These are phyloP conservation scores for Macrotyloma uniflorum DNA, from an alignment of 306 rosid species.

Conservation along the genomic window DNA sequence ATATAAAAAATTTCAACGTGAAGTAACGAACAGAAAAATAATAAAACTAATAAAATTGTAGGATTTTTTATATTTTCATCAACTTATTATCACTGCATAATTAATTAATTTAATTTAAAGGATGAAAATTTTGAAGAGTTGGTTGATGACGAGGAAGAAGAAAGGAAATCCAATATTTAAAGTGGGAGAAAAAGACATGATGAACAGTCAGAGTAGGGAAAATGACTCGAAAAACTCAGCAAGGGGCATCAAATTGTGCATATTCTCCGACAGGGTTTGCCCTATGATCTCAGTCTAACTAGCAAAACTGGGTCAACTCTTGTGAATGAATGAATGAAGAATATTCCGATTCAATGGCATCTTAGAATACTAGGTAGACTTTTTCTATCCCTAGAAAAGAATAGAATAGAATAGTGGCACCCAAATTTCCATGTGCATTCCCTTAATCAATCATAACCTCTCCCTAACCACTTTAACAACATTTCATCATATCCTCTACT, in stretches of 20 bases:
- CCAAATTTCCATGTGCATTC: constrained; percentile 1
- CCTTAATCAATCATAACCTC: background rate
- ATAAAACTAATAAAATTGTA: too few relatives aligned
- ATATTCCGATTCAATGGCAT: constrained; percentile 18
- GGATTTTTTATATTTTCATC: too few relatives aligned
- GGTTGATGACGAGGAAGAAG: background rate
- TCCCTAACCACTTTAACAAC: background rate
- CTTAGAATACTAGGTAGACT: constrained; percentile 8
- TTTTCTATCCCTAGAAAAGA: background rate
- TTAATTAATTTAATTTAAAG: background rate
- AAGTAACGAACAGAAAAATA: too few relatives aligned
- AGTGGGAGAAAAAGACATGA: background rate
- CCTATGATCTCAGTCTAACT: background rate
- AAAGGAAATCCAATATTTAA: background rate
- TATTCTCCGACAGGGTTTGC: constrained; percentile 20
- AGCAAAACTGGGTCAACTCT: constrained; percentile 10
- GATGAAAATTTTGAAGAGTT: background rate
- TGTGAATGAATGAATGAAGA: constrained; percentile 11
- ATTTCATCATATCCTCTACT: background rate
- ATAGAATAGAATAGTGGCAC: background rate
- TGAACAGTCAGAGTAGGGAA: background rate
- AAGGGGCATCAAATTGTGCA: constrained; percentile 32
- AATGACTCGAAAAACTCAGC: background rate
- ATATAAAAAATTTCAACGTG: too few relatives aligned
- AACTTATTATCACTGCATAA: too few relatives aligned